Evolutionary conservation across 2,329 filamentous ascomycete genomes (phyloP).

Genomic region (Stemphylium beticola): DNA sequence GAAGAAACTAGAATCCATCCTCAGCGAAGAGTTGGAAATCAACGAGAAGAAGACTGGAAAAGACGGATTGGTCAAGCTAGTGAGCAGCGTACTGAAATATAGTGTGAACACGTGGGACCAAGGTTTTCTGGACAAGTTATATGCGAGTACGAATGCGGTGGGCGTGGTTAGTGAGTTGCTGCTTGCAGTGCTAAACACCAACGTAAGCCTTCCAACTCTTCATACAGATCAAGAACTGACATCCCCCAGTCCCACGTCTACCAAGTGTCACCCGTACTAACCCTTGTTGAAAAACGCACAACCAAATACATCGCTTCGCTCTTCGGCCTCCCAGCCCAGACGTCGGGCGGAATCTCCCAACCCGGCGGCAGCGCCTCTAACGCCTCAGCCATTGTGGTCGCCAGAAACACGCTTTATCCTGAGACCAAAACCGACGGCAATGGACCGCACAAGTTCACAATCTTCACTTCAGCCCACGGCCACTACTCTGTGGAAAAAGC

Average conservation of each 20-base stretch:
- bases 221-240: not conserved
- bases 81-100: constrained; percentile 76
- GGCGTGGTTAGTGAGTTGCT: constrained; percentile 86
- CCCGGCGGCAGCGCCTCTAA: constrained; percentile 88
- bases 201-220: constrained; percentile 56
- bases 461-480: constrained; percentile 89
- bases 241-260: constrained; percentile 76
- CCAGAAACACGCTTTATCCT: constrained; percentile 84
- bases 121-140: constrained; percentile 94
- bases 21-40: constrained; percentile 44
- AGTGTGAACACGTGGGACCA: constrained; percentile 99
- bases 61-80: constrained; percentile 53
- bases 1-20: constrained; percentile 50
- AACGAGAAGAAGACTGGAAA: constrained; percentile 50
- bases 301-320: constrained; percentile 73
- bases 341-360: constrained; percentile 74
- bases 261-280: constrained; percentile 88
- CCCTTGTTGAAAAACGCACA: constrained; percentile 85
- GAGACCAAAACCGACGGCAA: constrained; percentile 77
- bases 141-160: constrained; percentile 86
- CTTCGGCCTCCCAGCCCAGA: constrained; percentile 60
- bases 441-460: constrained; percentile 67
- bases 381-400: constrained; percentile 81
- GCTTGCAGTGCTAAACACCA: constrained; percentile 87
- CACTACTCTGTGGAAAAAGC: constrained; percentile 97